Evolutionary conservation across 2,329 filamentous ascomycete species (phyloP), one percentile per base, ranked within the genome.

Genomic region (Penicillium corylophilum): DNA sequence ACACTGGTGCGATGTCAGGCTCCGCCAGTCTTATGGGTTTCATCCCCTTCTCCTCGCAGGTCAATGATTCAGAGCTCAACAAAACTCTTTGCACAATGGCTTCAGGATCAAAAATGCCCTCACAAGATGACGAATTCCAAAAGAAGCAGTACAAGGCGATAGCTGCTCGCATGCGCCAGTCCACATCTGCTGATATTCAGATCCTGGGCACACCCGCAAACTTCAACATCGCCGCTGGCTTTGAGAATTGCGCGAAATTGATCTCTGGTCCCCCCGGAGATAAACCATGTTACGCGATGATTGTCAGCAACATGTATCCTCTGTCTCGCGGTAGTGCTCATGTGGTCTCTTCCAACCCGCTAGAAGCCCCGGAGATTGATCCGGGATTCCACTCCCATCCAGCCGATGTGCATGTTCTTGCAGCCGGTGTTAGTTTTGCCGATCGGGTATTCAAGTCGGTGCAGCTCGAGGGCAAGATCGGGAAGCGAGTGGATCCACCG

Each of bases 321-420:
- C 24, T 56, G 1, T 53, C 64, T 16, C 53, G 61, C 5, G 61
- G 60, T 4, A 59, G 48, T n/a, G 49, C 51, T 3, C 55, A 60
- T 18, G 52, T 55, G 24, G 46, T 28, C 8, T 50, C 31, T 29
- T 48, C 50, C 16, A 51, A 58, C 24, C 46, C 54, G 4, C 38
- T 41, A 6, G 48, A 46, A 4, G 44, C 46, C 9, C 51, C 51
- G 2, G 46, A 46, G 5, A 55, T 57, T 2, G 46, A 62, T 31
- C 50, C 48, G 29, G 56, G 43, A 5, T 50, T 50, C 46, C 53
- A 53, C 12, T 24, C 28, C 12, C 53, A 60, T 41, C 40, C 49
- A 6, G 48, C 46, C 7, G 57, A 60, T n/a, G 51, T 48, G 7
- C 51, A 53, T 20, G 33, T 58, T 7, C 53, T 60, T 3, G 53